These are phyloP conservation scores for Ephemerocybe angulata DNA, from an alignment of 768 basidiomycete species.

Conservation along the genomic window DNA sequence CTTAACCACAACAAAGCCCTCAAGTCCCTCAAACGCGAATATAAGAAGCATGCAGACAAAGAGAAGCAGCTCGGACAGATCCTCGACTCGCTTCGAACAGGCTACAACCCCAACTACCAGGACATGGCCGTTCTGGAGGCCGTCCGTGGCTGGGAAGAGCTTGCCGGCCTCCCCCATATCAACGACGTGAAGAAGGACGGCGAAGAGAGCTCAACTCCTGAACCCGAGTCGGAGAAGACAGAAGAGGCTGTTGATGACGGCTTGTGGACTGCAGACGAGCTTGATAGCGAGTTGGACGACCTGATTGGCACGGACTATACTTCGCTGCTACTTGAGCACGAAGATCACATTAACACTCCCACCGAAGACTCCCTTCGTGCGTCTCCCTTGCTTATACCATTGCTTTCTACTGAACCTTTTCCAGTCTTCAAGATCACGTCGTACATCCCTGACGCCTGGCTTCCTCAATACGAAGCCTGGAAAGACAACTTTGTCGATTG, in stretches of 20 bases:
- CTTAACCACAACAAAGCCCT: constrained; percentile 71
- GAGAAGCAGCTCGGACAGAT: constrained; percentile 81
- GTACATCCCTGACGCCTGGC: constrained; percentile 80
- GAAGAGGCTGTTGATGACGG: constrained; percentile 58
- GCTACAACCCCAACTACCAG: constrained; percentile 98
- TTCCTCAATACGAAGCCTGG: constrained; percentile 69
- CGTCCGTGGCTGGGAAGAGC: constrained; percentile 87
- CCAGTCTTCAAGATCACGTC: constrained; percentile 75
- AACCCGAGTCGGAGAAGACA: constrained; percentile 29
- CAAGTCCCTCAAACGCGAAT: constrained; percentile 68
- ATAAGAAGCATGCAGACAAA: constrained; percentile 69
- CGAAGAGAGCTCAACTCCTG: constrained; percentile 30
- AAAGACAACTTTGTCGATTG: constrained; percentile 58
- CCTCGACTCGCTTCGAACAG: constrained; percentile 70
- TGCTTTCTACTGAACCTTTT: neutral
- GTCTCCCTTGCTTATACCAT: constrained; percentile 27
- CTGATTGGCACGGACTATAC: constrained; percentile 67
- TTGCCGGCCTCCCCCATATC: constrained; percentile 67
- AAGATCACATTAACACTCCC: constrained; percentile 56
- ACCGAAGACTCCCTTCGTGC: constrained; percentile 52
- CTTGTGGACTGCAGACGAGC: constrained; percentile 55
- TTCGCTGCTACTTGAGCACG: constrained; percentile 72
- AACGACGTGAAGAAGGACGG: constrained; percentile 57
- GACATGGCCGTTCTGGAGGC: constrained; percentile 99
- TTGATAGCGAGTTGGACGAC: constrained; percentile 53